Conservation (phyloP, 1,284 basidiomycete species). For the Exsudoporus floridanus region DNA sequence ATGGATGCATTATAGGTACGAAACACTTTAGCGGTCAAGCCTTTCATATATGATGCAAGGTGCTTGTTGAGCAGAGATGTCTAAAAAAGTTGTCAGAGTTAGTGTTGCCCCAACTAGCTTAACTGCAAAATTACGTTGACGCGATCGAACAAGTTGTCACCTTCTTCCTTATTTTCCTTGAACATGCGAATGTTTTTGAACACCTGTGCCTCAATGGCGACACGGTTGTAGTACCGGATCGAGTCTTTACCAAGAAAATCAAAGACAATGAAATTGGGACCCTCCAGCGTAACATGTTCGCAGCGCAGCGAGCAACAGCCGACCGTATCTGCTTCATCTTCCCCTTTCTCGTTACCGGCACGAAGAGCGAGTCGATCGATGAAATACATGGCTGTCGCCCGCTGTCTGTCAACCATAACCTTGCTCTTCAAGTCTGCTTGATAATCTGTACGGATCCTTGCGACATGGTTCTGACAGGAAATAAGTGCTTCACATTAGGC, state of each 20-base stretch:
- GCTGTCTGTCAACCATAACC: conserved; percentile 89
- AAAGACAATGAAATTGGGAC: conserved; percentile 84
- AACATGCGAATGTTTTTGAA: conserved; percentile 91
- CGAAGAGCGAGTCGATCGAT: conserved; percentile 93
- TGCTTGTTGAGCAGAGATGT: conserved; percentile 87
- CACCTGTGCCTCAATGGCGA: conserved; percentile 82
- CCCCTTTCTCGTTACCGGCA: conserved; percentile 97
- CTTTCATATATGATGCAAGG: conserved; percentile 89
- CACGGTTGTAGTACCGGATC: conserved; percentile 91
- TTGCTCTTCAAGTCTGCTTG: conserved; percentile 81
- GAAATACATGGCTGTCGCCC: conserved; percentile 96
- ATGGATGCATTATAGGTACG: conserved; percentile 98
- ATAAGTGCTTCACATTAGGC: conserved; percentile 8
- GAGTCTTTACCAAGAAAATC: conserved; percentile 98
- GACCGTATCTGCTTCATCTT: conserved; percentile 96
- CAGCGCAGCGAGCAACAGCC: conserved; percentile 95
- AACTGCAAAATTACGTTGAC: conserved; percentile 60
- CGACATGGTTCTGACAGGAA: conserved; percentile 74
- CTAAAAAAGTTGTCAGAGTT: conserved; percentile 42
- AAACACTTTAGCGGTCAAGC: conserved; percentile 96
- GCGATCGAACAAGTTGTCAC: conserved; percentile 92
- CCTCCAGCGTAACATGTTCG: conserved; percentile 90
- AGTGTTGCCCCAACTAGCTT: conserved; percentile 5
- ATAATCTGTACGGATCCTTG: conserved; percentile 87
- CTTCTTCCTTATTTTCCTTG: conserved; percentile 86